phyloP scores from a whole-genome alignment of 306 rosid species.

The Quercus glauca region DNA sequence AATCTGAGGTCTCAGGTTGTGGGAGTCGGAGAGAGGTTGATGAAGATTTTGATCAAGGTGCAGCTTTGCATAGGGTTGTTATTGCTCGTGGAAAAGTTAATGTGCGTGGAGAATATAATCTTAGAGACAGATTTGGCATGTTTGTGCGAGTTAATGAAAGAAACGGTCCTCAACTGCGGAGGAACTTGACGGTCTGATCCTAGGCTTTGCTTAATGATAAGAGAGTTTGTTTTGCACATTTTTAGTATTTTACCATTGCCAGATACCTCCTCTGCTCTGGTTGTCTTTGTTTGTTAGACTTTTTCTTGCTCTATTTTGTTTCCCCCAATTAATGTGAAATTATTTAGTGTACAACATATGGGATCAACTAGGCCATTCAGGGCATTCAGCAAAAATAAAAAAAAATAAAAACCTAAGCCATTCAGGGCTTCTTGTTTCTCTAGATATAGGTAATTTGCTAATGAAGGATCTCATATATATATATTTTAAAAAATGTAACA shows the following conservation, averaged over 20 bases:
- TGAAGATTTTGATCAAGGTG: neutral
- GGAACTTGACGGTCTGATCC: neutral
- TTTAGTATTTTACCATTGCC: too few species aligned
- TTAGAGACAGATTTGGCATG: neutral
- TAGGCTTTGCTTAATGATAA: too few species aligned
- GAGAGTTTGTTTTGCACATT: too few species aligned
- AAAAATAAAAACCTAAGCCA: too few species aligned
- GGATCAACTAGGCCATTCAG: too few species aligned
- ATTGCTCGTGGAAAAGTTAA: neutral
- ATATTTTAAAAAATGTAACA: too few species aligned
- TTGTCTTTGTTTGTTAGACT: neutral
- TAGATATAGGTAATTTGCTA: too few species aligned
- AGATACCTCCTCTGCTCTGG: neutral
- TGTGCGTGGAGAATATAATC: neutral
- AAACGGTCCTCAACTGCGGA: neutral
- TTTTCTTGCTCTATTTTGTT: neutral
- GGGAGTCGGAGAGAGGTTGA: neutral
- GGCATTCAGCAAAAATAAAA: too few species aligned
- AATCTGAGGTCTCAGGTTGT: neutral
- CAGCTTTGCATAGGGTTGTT: neutral
- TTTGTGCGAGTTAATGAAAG: neutral
- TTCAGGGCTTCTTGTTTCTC: too few species aligned
- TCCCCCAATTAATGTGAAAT: neutral
- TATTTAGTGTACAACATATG: neutral
- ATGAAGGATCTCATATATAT: too few species aligned